Base-by-base conservation (phyloP, 2,329 filamentous ascomycete species). In the Aspergillus tamarii region DNA sequence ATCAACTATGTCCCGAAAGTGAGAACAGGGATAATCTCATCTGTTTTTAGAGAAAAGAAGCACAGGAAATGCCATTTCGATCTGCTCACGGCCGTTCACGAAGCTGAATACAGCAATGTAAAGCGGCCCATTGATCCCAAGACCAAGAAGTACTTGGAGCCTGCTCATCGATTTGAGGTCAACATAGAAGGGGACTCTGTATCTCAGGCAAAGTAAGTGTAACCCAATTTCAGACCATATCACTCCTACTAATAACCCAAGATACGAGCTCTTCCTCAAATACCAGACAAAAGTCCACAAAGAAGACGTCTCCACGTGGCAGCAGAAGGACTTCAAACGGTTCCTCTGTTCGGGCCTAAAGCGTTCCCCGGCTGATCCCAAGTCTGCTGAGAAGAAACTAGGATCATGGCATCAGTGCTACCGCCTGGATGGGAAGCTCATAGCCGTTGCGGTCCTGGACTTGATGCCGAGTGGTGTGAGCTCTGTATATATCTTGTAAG, bases 331-430 rank as follows among this genome's bases (percentile, higher is more conserved):
- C 57, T 84, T 83, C 65, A 78, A 80, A 62, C 76, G 80, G 26
- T 84, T 84, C 65, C 73, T 84, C 23, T 84, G 82, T 67, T 77
- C 78, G 12, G 82, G 82, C 8, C 71, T 84, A 58, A 77, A 78
- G 57, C 75, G 77, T 39, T 77, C 74, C 26, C 74, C 76, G 1
- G 71, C 76, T 26, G 76, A 76, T 43, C 64, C 72, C 11, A 74
- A 74, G 45, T 75, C 74, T 5, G 74, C 69, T n/a, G 77, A 80
- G 52, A 76, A 79, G 65, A 82, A 78, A 65, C 69, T 83, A 6
- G 82, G 82, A 0, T 84, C 82, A 21, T 84, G 81, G 73, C 82
- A 84, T 67, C 82, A 84, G 64, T 83, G 81, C 68, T 84, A 84
- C 66, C 78, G 82, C 32, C 68, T 84, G 26, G 82, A 84, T 71